phyloP scores from a whole-genome alignment of 345 rosid genomes.

The Rubroshorea leprosula region DNA sequence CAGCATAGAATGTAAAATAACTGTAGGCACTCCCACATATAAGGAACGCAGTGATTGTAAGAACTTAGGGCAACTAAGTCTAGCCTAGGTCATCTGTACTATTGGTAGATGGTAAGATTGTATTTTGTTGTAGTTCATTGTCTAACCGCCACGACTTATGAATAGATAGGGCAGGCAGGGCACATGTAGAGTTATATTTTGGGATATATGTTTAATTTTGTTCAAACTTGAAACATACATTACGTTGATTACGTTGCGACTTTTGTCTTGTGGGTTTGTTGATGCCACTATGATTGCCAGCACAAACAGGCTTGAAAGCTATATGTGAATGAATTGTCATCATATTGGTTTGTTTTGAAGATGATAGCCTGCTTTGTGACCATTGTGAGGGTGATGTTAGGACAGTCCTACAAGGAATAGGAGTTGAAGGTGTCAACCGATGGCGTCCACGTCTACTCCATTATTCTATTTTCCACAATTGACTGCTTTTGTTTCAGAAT shows the following conservation, averaged over 20 bases:
- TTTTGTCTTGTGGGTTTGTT: background rate
- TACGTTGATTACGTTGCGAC: slow-evolving; percentile 4
- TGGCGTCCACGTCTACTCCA: no score
- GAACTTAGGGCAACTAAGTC: slow-evolving; percentile 8
- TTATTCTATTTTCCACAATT: no score
- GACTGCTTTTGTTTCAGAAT: no score
- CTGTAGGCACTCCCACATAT: slow-evolving; percentile 20
- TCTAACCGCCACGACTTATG: slow-evolving; percentile 20
- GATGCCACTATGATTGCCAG: no score
- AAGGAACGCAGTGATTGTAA: slow-evolving; percentile 10
- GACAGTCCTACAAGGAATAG: no score
- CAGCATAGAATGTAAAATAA: slow-evolving; percentile 29
- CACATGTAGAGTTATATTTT: slow-evolving; percentile 26
- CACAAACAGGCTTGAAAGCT: no score
- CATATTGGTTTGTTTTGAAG: no score
- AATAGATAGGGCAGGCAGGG: slow-evolving; percentile 21
- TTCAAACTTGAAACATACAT: slow-evolving; percentile 18
- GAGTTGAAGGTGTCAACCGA: no score
- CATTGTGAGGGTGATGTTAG: no score
- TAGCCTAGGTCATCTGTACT: slow-evolving; percentile 12
- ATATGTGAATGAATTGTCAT: no score
- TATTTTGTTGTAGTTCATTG: slow-evolving; percentile 10
- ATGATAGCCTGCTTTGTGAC: no score
- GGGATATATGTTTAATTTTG: slow-evolving; percentile 20
- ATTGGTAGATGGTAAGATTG: slow-evolving; percentile 14